Base-by-base conservation (phyloP, 2,329 filamentous ascomycete species). In the Arthrobotrys musiformis region DNA sequence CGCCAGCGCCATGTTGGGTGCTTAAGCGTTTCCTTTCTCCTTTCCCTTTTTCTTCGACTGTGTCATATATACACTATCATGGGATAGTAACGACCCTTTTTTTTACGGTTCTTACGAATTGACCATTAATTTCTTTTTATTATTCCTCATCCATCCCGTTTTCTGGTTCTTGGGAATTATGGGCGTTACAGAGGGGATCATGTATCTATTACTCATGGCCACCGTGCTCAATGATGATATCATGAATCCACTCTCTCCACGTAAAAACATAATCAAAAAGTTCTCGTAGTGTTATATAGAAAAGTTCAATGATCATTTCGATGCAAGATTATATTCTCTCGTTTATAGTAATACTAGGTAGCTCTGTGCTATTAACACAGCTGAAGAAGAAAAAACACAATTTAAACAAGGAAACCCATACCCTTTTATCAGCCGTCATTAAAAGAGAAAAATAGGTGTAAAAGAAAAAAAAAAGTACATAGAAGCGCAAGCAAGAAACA, bases 21-120 rank as follows among this genome's bases (percentile, higher is more conserved):
- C 72, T 30, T 76, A 70, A 68, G 56, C 48, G 72, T 60, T 52
- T 40, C 37, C 33, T 33, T 28, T 22, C 37, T 56, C 19, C 48
- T 13, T 7, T 56, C 40, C 35, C 40, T 37, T 48, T 68, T 17
- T 62, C 50, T 69, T 75, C 63, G 35, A 75, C 63, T 37, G 63
- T 75, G 70, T 69, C 70, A 69, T 75, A 75, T 75, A 75, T 75
- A 75, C 30, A 75, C 62, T 40, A 70, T 70, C 68, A 58, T 28
- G 28, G 26, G 63, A 61, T 74, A 62, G 62, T 37, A 35, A 35
- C 63, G 70, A 75, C 56, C 67, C 48, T 64, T 54, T 54, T 64
- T 64, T 58, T 68, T 24, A 68, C 28, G 17, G 30, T 40, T 58
- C 17, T 40, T 58, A 58, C 30, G 63, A 75, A 69, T 75, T 48